phyloP scores from a whole-genome alignment of 495 filamentous ascomycete species.

The Lasiosphaeriaceae sp. region DNA sequence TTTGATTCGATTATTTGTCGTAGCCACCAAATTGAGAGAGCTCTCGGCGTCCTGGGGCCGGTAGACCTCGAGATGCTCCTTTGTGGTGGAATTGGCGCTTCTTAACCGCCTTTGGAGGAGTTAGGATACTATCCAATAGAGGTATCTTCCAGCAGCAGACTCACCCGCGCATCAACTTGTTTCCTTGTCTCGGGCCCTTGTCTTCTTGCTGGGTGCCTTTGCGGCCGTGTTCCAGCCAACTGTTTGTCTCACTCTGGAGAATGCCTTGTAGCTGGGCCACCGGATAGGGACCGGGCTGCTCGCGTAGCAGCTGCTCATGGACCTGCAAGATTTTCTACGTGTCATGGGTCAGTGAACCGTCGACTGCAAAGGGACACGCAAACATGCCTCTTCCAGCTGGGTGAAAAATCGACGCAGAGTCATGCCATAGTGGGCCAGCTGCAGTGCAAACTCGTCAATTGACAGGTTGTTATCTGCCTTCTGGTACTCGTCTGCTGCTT shows the following conservation, averaged over 20 bases:
- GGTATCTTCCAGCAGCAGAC: background rate
- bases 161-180: background rate
- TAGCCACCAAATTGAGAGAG: background rate
- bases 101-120: background rate
- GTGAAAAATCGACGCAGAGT: constrained; percentile 7
- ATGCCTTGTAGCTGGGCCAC: background rate
- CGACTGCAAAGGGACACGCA: too few relatives aligned
- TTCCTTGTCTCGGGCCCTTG: background rate
- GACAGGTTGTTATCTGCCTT: background rate
- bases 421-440: constrained; percentile 15
- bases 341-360: too few relatives aligned
- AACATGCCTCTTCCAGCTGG: background rate
- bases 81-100: background rate
- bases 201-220: background rate
- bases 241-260: background rate
- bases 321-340: background rate
- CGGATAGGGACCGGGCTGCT: background rate
- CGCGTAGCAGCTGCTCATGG: background rate
- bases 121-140: background rate
- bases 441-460: constrained; percentile 7
- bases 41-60: background rate
- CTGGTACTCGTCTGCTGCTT: constrained; percentile 7
- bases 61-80: background rate
- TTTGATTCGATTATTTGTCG: background rate
- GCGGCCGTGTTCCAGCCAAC: background rate